phyloP scores from a whole-genome alignment of 129 eudicot species.

The Arctium lappa region DNA sequence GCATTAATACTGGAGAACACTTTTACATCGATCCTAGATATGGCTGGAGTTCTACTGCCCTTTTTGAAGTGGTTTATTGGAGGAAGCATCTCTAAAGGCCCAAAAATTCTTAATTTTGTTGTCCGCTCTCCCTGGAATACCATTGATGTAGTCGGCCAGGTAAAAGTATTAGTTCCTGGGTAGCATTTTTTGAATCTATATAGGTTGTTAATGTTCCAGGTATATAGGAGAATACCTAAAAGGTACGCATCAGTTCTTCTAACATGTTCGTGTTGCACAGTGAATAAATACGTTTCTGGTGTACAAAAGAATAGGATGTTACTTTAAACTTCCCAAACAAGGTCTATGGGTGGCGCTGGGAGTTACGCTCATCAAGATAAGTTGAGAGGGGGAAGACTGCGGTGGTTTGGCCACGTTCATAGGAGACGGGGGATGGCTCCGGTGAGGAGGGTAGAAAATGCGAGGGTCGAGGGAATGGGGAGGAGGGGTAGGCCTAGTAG shows the following conservation, averaged over 20 bases:
- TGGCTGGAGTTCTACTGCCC: conserved; percentile 98
- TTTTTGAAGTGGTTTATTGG: conserved; percentile 85
- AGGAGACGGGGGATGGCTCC: too few relatives aligned
- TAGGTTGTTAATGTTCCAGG: background rate
- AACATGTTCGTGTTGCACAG: background rate
- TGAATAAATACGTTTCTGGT: background rate
- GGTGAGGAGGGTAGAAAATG: too few relatives aligned
- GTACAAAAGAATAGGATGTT: background rate
- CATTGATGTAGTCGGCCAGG: conserved; percentile 80
- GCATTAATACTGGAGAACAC: conserved; percentile 87
- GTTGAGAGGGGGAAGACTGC: too few relatives aligned
- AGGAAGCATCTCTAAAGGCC: conserved; percentile 66
- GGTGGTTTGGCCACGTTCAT: too few relatives aligned
- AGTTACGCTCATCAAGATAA: too few relatives aligned
- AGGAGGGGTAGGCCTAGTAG: too few relatives aligned
- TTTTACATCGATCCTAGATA: conserved; percentile 92
- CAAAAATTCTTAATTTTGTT: conserved; percentile 61
- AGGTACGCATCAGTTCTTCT: background rate
- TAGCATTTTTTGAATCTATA: background rate
- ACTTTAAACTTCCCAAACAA: background rate
- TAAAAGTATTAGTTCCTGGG: conserved; percentile 23
- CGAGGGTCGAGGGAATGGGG: too few relatives aligned
- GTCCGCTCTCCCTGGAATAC: conserved; percentile 98
- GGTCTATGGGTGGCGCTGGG: background rate
- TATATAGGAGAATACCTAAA: background rate